These are phyloP conservation scores for Alternaria sp. DNA, from an alignment of 2,329 filamentous ascomycete species.

Conservation along the genomic window DNA sequence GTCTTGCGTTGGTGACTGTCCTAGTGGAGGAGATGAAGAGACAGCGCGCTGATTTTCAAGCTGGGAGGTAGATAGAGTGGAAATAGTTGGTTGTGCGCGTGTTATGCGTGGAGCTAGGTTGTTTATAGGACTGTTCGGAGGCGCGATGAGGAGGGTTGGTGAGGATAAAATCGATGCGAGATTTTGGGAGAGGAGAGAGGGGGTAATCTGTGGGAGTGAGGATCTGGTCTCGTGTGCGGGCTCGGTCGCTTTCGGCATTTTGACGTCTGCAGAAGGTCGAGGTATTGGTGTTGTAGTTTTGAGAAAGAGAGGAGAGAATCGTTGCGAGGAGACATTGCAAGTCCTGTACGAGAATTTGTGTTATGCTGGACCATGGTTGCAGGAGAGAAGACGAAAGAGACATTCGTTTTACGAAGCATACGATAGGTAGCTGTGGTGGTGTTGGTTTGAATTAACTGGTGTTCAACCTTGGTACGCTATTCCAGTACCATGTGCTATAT, in stretches of 20 bases:
- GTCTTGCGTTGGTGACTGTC: neutral
- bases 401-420: neutral
- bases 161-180: neutral
- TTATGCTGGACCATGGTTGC: neutral
- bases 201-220: neutral
- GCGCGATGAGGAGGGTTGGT: neutral
- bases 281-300: neutral
- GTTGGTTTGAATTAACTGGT: neutral
- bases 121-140: neutral
- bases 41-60: neutral
- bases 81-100: neutral
- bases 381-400: neutral
- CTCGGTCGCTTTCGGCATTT: neutral
- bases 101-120: neutral
- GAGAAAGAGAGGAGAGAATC: neutral
- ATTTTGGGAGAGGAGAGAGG: neutral
- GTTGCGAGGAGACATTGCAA: neutral
- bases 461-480: conserved; percentile 12
- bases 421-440: neutral
- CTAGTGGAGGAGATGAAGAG: neutral
- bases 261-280: neutral
- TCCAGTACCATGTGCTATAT: neutral
- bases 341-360: neutral
- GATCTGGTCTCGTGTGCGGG: neutral
- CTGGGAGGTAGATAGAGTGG: neutral